These are phyloP conservation scores for Chaetomiaceae sp. DNA, from an alignment of 2,329 filamentous ascomycete genomes.

Conservation along the genomic window DNA sequence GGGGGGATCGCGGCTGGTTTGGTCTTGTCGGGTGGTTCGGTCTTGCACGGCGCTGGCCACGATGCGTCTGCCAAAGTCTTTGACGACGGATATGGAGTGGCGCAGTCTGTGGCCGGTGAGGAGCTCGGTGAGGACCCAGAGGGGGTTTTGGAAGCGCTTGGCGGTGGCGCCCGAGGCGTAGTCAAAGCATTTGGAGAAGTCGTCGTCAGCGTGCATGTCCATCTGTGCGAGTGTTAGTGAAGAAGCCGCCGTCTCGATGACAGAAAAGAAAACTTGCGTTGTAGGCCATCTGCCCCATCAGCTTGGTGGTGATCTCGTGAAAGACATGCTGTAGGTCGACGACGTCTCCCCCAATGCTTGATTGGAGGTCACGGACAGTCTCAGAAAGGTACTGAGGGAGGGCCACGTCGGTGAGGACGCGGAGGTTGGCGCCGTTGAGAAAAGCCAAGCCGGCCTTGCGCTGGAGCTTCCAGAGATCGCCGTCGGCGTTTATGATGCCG, in stretches of 20 bases:
- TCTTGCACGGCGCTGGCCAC: constrained; percentile 50
- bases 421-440: constrained; percentile 53
- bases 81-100: constrained; percentile 45
- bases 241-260: not conserved
- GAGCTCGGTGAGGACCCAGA: constrained; percentile 56
- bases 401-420: constrained; percentile 51
- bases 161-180: constrained; percentile 56
- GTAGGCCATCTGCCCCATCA: constrained; percentile 66
- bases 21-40: constrained; percentile 25
- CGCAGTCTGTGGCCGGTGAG: constrained; percentile 46
- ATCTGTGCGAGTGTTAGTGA: constrained; percentile 39
- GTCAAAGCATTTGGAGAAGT: constrained; percentile 58
- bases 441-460: constrained; percentile 58
- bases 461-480: constrained; percentile 58
- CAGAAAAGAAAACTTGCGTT: constrained; percentile 36
- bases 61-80: constrained; percentile 52
- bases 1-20: not conserved
- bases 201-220: constrained; percentile 59
- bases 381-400: constrained; percentile 50
- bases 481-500: constrained; percentile 64
- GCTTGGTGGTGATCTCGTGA: constrained; percentile 58
- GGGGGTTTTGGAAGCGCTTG: constrained; percentile 60
- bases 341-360: constrained; percentile 25
- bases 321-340: constrained; percentile 57
- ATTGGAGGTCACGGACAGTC: constrained; percentile 37